These are phyloP conservation scores for Trichoderma asperelloides DNA, from an alignment of 495 filamentous ascomycete genomes.

Conservation along the genomic window DNA sequence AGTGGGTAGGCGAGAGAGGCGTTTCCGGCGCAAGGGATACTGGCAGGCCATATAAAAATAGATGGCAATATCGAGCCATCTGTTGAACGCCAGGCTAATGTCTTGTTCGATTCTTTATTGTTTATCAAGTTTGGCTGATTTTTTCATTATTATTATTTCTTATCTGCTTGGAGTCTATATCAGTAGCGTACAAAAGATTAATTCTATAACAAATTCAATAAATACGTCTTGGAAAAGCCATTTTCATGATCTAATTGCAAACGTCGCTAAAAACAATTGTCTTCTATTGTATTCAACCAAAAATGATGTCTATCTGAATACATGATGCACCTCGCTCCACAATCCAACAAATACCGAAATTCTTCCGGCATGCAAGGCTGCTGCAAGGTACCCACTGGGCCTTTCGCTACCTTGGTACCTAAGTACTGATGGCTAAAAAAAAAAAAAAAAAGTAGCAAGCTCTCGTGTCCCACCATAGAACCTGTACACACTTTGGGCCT, in stretches of 20 bases:
- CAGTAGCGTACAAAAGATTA: neutral
- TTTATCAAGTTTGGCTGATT: neutral
- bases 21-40: conserved; percentile 2
- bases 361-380: neutral
- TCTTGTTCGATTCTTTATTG: neutral
- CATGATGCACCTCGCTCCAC: no score
- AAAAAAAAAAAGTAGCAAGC: neutral
- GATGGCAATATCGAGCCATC: neutral
- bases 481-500: neutral
- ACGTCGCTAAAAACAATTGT: no score
- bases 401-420: neutral
- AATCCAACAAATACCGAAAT: neutral
- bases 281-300: no score
- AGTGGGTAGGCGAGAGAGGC: neutral
- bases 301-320: no score
- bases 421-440: neutral
- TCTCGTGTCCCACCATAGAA: conserved; percentile 1
- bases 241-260: no score
- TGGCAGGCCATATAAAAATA: neutral
- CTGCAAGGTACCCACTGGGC: neutral
- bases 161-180: neutral
- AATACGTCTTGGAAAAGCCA: no score
- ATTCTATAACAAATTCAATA: neutral
- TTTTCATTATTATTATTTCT: neutral
- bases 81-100: neutral